Conservation (phyloP, 2,329 filamentous ascomycete species). For the Diaporthe caulivora region DNA sequence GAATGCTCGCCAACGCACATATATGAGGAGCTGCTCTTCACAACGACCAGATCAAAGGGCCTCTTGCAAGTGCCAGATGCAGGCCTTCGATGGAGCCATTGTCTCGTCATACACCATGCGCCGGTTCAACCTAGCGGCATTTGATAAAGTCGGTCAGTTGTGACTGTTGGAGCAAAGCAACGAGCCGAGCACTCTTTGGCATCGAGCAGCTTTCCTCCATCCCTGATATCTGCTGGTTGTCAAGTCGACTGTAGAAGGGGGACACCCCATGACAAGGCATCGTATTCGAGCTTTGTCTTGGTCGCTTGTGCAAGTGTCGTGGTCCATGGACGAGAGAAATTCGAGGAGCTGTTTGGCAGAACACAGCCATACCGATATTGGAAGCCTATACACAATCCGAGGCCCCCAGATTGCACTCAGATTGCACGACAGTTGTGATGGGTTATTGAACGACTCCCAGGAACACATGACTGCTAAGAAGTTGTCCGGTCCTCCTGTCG, state of each 20-base stretch:
- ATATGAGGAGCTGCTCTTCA: neutral
- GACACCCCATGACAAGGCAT: neutral
- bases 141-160: too few species aligned
- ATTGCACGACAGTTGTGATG: neutral
- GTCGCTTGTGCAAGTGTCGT: neutral
- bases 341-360: neutral
- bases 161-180: too few species aligned
- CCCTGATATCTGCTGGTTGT: neutral
- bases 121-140: neutral
- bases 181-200: neutral
- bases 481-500: neutral
- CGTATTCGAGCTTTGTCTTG: neutral
- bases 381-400: neutral
- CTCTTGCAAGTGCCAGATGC: neutral
- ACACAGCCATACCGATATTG: neutral
- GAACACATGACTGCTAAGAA: neutral
- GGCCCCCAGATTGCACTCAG: neutral
- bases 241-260: neutral
- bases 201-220: neutral
- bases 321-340: neutral
- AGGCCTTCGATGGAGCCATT: neutral
- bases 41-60: too few species aligned
- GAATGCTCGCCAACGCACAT: too few species aligned
- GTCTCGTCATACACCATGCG: too few species aligned
- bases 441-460: neutral